Percentiles rank a stretch among this genome's conserved stretches.
Conservation (phyloP, 257 asterid genomes). For the Solanum raphanifolium region DNA sequence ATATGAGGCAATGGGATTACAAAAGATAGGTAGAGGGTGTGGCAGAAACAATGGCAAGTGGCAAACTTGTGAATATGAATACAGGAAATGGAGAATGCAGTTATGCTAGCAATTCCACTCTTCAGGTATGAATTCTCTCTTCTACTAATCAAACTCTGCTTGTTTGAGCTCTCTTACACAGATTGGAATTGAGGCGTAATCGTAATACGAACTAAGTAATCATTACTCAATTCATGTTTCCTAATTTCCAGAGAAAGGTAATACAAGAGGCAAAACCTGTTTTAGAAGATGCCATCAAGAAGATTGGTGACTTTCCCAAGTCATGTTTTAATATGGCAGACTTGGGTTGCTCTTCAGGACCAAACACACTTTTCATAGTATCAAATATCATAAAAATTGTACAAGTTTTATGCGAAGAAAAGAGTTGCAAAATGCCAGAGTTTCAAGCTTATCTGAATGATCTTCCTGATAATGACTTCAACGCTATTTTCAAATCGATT, state of each 20-base stretch:
- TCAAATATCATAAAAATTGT: not conserved
- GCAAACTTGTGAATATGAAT: no score
- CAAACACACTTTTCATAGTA: slow-evolving; percentile 12
- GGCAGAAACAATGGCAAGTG: no score
- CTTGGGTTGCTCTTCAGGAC: slow-evolving; percentile 36
- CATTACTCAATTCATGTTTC: not conserved
- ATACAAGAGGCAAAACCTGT: not conserved
- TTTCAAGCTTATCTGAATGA: not conserved
- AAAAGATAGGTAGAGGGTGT: no score
- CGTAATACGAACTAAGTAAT: not conserved
- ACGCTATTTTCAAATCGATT: not conserved
- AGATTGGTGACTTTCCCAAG: not conserved
- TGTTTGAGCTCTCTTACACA: not conserved
- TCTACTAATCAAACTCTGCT: no score
- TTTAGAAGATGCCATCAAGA: slow-evolving; percentile 9
- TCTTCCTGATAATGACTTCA: not conserved
- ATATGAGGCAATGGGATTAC: no score
- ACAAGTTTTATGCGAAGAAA: not conserved
- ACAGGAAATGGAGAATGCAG: no score
- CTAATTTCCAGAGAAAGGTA: not conserved
- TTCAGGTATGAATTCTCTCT: no score
- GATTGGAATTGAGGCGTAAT: not conserved
- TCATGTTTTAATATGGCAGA: slow-evolving; percentile 17
- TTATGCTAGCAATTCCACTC: no score
- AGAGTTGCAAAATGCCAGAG: not conserved